Base-by-base conservation (phyloP, 1,139 yeast genomes). In the Saccharomyces hybrid region DNA sequence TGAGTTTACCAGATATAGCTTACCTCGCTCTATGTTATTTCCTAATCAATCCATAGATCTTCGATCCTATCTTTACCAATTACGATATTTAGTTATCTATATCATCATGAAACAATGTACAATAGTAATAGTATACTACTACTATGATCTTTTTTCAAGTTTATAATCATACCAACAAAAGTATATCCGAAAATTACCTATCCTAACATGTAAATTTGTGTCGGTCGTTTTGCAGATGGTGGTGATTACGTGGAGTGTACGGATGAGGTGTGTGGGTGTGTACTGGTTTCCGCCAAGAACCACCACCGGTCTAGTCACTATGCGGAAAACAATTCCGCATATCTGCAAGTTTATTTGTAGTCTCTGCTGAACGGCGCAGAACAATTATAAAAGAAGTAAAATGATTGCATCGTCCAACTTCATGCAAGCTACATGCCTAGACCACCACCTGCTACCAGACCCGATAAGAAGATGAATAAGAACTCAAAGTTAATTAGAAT, bases 401-500 rank as follows among this genome's bases (percentile, higher is more conserved):
- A 28, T 28, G 31, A 28, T 28, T 1, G 31, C 31, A 28, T 28
- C 31, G 31, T 28, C 31, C 31, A 28, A 28, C 31, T 28, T 28
- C 31, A 28, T 28, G 31, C 31, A 28, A 28, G 31, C 31, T 28
- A 28, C 31, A 28, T 28, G 31, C 31, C 31, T 28, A 28, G 31
- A 28, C 31, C 31, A 28, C 31, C 31, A 28, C 31, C 31, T 28
- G 31, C 31, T 28, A 28, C 31, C 31, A 28, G 31, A 28, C 31
- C 31, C 31, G 31, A 28, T 28, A 28, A 28, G 31, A 28, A 28
- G 31, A 28, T 28, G 31, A 28, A 28, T 28, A n/a, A 11, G 27
- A 44, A n/a, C 47, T 13, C 49, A n/a, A 47, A 47, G 28, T 16
- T 27, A 16, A 47, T 47, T 11, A 47, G 49, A 47, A 25, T 47